phyloP scores from a whole-genome alignment of 306 rosid species.

The Cicer cuneatum region DNA sequence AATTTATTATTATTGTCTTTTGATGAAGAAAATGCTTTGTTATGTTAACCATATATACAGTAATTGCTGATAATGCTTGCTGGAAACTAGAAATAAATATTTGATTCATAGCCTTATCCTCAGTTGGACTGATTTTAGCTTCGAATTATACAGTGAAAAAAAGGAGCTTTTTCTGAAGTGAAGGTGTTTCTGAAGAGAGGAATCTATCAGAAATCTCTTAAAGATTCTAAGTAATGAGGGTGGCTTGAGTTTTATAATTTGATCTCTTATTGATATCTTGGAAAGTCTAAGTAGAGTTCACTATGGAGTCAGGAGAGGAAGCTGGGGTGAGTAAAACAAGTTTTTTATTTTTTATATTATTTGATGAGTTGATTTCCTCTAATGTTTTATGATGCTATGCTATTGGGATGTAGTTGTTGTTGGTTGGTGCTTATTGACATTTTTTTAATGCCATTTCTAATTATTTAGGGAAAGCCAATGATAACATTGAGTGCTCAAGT shows the following conservation, averaged over 20 bases:
- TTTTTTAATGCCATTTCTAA: neutral
- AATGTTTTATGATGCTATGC: slow-evolving; percentile 25
- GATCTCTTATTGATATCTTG: slow-evolving; percentile 42
- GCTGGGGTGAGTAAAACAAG: slow-evolving; percentile 65
- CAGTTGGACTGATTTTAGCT: slow-evolving; percentile 37
- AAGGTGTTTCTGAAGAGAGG: neutral
- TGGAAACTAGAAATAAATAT: slow-evolving; percentile 25
- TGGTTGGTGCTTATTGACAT: slow-evolving; percentile 24
- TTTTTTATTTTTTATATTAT: neutral
- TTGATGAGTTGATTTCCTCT: slow-evolving; percentile 34
- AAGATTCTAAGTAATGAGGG: slow-evolving; percentile 42
- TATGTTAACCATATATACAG: slow-evolving; percentile 12
- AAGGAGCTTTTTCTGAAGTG: slow-evolving; percentile 30
- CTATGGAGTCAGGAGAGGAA: slow-evolving; percentile 81
- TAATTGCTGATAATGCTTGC: slow-evolving; percentile 33
- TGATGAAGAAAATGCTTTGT: slow-evolving; percentile 32
- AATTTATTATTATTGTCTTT: neutral
- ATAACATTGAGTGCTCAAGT: slow-evolving; percentile 63
- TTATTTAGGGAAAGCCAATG: slow-evolving; percentile 64
- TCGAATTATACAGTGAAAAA: slow-evolving; percentile 27
- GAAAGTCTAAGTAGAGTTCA: slow-evolving; percentile 40
- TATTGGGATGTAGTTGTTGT: slow-evolving; percentile 6
- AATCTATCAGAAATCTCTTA: no score
- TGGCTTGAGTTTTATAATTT: slow-evolving; percentile 42
- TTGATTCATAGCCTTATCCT: slow-evolving; percentile 12